Evolutionary conservation across 2,329 filamentous ascomycete genomes (phyloP).

Genomic region (Cordyceps farinosa): DNA sequence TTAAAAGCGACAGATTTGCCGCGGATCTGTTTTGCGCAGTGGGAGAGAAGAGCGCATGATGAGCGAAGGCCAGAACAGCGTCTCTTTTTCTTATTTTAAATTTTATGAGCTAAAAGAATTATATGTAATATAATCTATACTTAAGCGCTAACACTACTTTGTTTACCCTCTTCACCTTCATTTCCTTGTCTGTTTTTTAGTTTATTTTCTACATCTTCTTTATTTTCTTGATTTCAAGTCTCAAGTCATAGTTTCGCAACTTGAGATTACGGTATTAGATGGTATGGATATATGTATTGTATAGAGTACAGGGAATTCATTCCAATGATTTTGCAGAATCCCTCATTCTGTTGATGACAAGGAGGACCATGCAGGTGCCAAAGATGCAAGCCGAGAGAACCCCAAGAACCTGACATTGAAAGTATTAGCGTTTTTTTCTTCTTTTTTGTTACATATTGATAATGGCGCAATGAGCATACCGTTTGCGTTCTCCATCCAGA

Average conservation of each 20-base stretch:
- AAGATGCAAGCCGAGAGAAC: conserved; percentile 61
- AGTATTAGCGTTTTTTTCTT: background rate
- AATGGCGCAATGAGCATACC: conserved; percentile 42
- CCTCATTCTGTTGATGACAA: conserved; percentile 41
- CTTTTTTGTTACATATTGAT: too few species aligned
- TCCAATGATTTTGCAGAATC: background rate
- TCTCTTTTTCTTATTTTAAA: background rate
- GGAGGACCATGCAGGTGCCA: conserved; percentile 60
- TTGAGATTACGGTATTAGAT: background rate
- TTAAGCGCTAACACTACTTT: too few species aligned
- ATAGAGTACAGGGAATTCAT: background rate
- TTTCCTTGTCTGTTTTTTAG: too few species aligned
- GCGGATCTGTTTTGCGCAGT: conserved; percentile 63
- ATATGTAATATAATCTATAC: too few species aligned
- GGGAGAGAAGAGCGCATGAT: conserved; percentile 29
- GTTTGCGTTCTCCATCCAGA: conserved; percentile 89
- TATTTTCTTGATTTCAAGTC: too few species aligned
- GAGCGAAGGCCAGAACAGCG: background rate
- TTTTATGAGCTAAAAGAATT: too few species aligned
- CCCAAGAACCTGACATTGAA: conserved; percentile 51
- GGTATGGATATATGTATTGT: background rate
- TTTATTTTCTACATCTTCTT: too few species aligned
- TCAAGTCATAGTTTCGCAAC: too few species aligned
- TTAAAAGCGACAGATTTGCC: conserved; percentile 36
- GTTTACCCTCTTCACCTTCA: too few species aligned